Percentiles rank a stretch among this genome's conserved stretches.
Evolutionary conservation across 768 basidiomycete species (phyloP).

Genomic region (Tricholoma bakamatsutake): DNA sequence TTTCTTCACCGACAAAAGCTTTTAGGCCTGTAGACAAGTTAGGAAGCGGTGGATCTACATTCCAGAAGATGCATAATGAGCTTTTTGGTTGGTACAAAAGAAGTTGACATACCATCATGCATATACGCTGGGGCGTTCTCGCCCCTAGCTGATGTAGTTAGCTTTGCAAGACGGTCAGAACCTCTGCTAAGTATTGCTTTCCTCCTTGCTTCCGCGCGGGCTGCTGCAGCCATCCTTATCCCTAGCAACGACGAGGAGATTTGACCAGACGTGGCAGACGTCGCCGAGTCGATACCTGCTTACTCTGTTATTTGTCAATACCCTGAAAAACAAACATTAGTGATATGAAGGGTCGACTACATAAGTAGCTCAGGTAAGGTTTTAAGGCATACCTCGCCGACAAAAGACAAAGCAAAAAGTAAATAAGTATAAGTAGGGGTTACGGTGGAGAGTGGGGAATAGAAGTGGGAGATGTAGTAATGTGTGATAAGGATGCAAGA

Average conservation of each 20-base stretch:
- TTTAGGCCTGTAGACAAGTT: conserved; percentile 22
- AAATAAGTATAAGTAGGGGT: no score
- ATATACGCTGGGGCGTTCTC: conserved; percentile 58
- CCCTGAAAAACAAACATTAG: conserved; percentile 4
- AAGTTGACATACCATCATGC: conserved; percentile 37
- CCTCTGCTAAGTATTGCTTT: conserved; percentile 72
- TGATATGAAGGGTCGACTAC: no score
- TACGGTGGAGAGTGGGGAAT: no score
- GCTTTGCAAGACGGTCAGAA: conserved; percentile 68
- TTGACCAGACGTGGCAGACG: conserved; percentile 18
- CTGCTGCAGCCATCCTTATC: conserved; percentile 42
- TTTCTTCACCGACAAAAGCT: conserved; percentile 43
- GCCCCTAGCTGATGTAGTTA: conserved; percentile 68
- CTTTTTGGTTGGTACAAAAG: conserved; percentile 1
- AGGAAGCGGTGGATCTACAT: conserved; percentile 36
- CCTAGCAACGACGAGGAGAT: conserved; percentile 3
- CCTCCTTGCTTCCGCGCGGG: conserved; percentile 71
- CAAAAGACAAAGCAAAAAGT: no score
- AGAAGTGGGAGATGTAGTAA: no score
- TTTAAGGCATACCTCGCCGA: no score
- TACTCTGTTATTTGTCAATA: conserved; percentile 9
- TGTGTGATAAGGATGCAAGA: no score
- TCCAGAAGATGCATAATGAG: background rate
- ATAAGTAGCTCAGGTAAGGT: no score
- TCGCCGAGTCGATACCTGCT: background rate